These are phyloP conservation scores for Ilyonectria sp. DNA, from an alignment of 2,329 filamentous ascomycete species.

Conservation along the genomic window DNA sequence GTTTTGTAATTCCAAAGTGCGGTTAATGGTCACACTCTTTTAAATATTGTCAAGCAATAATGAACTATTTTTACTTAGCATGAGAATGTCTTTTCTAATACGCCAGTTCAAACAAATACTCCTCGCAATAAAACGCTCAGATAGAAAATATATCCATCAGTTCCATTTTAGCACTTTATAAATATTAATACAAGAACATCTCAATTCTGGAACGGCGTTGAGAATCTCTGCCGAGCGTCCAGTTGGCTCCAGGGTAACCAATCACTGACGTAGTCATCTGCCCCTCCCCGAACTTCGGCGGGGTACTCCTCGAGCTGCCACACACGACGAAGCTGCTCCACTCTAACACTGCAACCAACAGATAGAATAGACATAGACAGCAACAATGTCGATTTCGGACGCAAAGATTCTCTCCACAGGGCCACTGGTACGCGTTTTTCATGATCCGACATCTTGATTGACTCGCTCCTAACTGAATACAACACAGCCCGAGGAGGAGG, in stretches of 20 bases:
- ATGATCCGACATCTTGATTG: background rate
- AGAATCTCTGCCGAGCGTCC: background rate
- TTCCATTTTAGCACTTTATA: background rate
- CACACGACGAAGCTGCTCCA: constrained; percentile 26
- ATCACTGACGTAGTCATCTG: constrained; percentile 24
- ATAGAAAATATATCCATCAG: too few relatives aligned
- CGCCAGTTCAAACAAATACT: background rate
- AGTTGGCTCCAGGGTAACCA: constrained; percentile 36
- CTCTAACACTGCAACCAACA: constrained; percentile 1
- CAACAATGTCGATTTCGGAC: constrained; percentile 58
- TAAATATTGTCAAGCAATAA: too few relatives aligned
- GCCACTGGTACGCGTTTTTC: constrained; percentile 57
- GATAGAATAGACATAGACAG: constrained; percentile 6
- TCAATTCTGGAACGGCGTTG: background rate
- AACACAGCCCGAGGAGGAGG: constrained; percentile 64
- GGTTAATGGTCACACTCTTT: background rate
- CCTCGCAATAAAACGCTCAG: too few relatives aligned
- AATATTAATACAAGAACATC: background rate
- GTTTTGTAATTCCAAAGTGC: background rate
- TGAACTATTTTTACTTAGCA: too few relatives aligned
- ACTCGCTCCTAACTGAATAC: constrained; percentile 3
- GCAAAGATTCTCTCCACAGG: constrained; percentile 61
- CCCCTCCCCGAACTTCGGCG: constrained; percentile 40
- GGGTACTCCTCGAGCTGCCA: constrained; percentile 20
- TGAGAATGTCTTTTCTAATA: too few relatives aligned